phyloP scores from a whole-genome alignment of 768 basidiomycete species.

The Aureoboletus auriporus region DNA sequence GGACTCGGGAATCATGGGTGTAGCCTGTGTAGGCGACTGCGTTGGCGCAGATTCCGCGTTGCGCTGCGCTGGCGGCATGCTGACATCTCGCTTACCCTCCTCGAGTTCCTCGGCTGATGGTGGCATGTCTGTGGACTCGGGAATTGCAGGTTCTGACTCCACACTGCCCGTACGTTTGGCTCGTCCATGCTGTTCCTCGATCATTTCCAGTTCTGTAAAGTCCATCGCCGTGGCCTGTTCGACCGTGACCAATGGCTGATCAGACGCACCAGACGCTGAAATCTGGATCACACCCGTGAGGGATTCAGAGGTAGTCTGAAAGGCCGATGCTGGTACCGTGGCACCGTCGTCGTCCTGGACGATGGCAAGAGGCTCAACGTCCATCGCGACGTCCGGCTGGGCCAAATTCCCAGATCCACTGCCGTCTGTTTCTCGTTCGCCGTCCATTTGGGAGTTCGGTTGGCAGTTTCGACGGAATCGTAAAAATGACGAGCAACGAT shows the following conservation, averaged over 20 bases:
- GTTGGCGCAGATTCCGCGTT: conserved; percentile 7
- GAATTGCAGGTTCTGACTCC: not conserved
- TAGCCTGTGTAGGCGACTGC: conserved; percentile 4
- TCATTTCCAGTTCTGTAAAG: conserved; percentile 14
- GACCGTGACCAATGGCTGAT: conserved; percentile 22
- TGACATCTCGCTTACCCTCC: conserved; percentile 22
- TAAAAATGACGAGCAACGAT: conserved; percentile 24
- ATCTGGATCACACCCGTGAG: not conserved
- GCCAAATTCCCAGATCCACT: not conserved
- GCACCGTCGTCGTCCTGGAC: conserved; percentile 3
- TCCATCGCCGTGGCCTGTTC: conserved; percentile 24
- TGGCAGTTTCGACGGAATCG: conserved; percentile 13
- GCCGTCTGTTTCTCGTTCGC: conserved; percentile 11
- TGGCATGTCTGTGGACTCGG: conserved; percentile 6
- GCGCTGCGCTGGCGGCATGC: conserved; percentile 17
- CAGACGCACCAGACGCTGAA: conserved; percentile 9
- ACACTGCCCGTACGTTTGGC: conserved; percentile 4
- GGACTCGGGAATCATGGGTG: conserved; percentile 10
- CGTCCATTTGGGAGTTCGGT: conserved; percentile 21
- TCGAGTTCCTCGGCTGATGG: conserved; percentile 10
- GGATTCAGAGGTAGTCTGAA: conserved; percentile 13
- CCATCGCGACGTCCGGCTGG: conserved; percentile 16
- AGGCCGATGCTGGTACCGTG: not conserved
- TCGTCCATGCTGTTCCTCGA: conserved; percentile 10
- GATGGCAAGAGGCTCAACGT: conserved; percentile 7